Evolutionary conservation across 305 asterid genomes (phyloP).

Genomic region (Lippia alba): DNA sequence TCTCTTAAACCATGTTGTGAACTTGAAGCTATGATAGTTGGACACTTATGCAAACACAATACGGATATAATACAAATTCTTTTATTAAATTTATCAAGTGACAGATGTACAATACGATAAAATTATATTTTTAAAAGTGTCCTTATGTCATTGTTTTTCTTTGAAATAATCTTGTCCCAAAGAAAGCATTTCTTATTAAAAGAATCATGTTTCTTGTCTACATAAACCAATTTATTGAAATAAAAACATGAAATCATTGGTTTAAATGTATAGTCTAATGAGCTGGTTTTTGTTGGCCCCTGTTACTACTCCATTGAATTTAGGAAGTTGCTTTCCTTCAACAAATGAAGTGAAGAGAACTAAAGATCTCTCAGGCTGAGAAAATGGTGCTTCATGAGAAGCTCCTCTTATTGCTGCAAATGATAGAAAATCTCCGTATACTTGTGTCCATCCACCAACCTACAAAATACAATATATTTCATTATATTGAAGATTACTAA

Average conservation of each 20-base stretch:
- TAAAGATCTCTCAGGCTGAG: conserved; percentile 82
- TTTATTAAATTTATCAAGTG: no score
- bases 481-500: not conserved
- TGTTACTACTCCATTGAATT: conserved; percentile 2
- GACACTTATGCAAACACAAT: no score
- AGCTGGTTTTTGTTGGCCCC: conserved; percentile 12
- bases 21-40: no score
- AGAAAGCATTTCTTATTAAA: conserved; percentile 6
- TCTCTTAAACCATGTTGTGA: no score
- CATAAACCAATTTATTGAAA: not conserved
- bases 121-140: not conserved
- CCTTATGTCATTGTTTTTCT: no score
- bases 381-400: conserved; percentile 80
- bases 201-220: not conserved
- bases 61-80: no score
- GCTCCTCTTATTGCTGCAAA: conserved; percentile 87
- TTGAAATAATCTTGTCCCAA: not conserved
- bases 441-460: conserved; percentile 86
- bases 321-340: conserved; percentile 61
- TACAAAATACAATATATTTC: conserved; percentile 7
- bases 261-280: conserved; percentile 31
- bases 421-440: conserved; percentile 61
- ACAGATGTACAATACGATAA: no score
- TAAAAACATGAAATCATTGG: not conserved
- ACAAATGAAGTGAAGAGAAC: conserved; percentile 65